These are phyloP conservation scores for Dioszegia hungarica DNA, from an alignment of 768 basidiomycete genomes.

Conservation along the genomic window DNA sequence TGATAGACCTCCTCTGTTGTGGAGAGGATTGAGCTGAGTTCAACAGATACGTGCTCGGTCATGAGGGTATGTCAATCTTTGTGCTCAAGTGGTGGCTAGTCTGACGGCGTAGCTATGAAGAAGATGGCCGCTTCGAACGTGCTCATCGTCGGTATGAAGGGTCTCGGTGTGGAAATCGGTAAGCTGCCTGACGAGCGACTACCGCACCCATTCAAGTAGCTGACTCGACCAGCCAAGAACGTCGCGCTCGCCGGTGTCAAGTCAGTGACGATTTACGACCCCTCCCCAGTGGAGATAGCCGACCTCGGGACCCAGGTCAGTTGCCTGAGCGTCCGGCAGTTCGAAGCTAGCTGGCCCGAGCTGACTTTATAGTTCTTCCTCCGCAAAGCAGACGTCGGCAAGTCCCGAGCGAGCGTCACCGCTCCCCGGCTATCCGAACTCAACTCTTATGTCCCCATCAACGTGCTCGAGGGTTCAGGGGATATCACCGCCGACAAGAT, in stretches of 20 bases:
- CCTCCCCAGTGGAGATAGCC: slow-evolving; percentile 75
- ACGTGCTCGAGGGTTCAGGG: slow-evolving; percentile 68
- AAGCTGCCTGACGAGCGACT: slow-evolving; percentile 20
- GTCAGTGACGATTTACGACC: slow-evolving; percentile 92
- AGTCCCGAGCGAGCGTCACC: slow-evolving; percentile 77
- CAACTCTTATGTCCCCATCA: slow-evolving; percentile 92
- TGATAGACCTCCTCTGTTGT: not conserved
- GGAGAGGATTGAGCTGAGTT: slow-evolving; percentile 8
- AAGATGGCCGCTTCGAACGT: slow-evolving; percentile 96
- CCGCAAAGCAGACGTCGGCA: slow-evolving; percentile 77
- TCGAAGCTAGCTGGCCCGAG: too few relatives aligned
- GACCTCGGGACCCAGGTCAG: slow-evolving; percentile 86
- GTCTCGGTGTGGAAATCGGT: slow-evolving; percentile 95
- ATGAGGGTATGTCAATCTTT: slow-evolving; percentile 68
- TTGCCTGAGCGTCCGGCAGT: too few relatives aligned
- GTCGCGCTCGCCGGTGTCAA: slow-evolving; percentile 93
- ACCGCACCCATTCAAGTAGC: too few relatives aligned
- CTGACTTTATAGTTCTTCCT: slow-evolving; percentile 73
- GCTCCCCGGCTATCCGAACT: slow-evolving; percentile 86
- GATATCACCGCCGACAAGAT: slow-evolving; percentile 78
- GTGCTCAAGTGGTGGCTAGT: too few relatives aligned
- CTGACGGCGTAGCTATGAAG: slow-evolving; percentile 77
- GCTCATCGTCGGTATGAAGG: slow-evolving; percentile 83
- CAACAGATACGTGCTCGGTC: slow-evolving; percentile 78
- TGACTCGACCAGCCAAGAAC: slow-evolving; percentile 71